phyloP scores from a whole-genome alignment of 371 early-diverging fungal genomes.

The Vairimorpha necatrix region DNA sequence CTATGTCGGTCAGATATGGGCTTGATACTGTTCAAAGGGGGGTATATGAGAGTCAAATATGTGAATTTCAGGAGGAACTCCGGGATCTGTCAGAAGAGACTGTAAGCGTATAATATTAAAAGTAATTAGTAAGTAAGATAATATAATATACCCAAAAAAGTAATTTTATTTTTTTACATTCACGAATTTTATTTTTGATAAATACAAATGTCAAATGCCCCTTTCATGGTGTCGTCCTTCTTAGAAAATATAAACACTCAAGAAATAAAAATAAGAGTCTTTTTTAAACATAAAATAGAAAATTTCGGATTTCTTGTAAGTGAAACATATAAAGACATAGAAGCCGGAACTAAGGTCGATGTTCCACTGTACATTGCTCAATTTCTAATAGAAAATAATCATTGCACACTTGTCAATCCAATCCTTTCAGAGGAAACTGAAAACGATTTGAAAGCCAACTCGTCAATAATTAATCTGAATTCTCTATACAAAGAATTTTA shows the following conservation, averaged over 20 bases:
- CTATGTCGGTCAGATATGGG: no score
- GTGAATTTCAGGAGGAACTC: no score
- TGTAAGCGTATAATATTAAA: no score
- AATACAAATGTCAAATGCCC: no score
- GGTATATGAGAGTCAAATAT: no score
- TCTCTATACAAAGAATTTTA: slow-evolving; percentile 22
- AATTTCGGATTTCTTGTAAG: slow-evolving; percentile 25
- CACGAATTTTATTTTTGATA: no score
- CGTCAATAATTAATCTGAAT: slow-evolving; percentile 40
- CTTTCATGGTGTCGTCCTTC: slow-evolving; percentile 29
- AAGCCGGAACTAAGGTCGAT: slow-evolving; percentile 9
- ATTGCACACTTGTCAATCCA: slow-evolving; percentile 22
- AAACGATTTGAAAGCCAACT: slow-evolving; percentile 39
- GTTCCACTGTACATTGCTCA: slow-evolving; percentile 30
- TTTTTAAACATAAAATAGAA: slow-evolving; percentile 24
- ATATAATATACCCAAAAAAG: no score
- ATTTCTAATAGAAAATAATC: slow-evolving; percentile 47
- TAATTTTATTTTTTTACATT: no score
- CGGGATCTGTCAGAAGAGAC: no score
- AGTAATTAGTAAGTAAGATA: no score
- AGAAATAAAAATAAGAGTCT: slow-evolving; percentile 23
- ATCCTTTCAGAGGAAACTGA: background rate
- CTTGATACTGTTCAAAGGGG: no score
- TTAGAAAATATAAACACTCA: slow-evolving; percentile 14
- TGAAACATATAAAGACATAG: background rate